Evolutionary conservation across 371 early-diverging fungal species (phyloP).

Genomic region (Circinella minor): DNA sequence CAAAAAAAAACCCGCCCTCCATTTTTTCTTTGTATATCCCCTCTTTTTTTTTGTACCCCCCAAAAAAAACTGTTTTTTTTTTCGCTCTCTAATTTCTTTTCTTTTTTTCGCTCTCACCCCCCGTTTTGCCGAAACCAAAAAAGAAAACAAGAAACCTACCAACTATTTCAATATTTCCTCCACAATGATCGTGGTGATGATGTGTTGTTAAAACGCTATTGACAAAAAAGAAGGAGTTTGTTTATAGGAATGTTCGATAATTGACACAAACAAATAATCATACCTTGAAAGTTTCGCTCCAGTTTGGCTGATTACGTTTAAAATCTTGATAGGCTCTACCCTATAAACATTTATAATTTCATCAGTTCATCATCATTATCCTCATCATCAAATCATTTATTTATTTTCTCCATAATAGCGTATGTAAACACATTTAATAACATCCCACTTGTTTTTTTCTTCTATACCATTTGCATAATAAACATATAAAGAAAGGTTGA

Average conservation of each 20-base stretch:
- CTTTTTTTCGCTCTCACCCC: background rate
- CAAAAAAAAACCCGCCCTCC: background rate
- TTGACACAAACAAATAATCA: constrained; percentile 23
- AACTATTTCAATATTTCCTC: constrained; percentile 74
- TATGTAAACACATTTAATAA: too few species aligned
- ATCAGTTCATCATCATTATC: background rate
- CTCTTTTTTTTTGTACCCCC: too few species aligned
- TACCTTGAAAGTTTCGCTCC: constrained; percentile 59
- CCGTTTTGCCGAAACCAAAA: constrained; percentile 20
- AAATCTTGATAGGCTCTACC: constrained; percentile 61
- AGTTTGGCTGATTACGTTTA: constrained; percentile 38
- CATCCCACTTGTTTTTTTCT: background rate
- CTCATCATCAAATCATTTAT: background rate
- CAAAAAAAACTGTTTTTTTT: background rate
- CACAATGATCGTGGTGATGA: constrained; percentile 83
- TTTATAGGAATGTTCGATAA: constrained; percentile 20
- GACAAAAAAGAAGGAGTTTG: constrained; percentile 13
- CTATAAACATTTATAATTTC: background rate
- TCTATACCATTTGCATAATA: background rate
- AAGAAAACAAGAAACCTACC: constrained; percentile 16
- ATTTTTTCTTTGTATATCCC: background rate
- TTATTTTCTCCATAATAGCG: too few species aligned
- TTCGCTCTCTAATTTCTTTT: background rate
- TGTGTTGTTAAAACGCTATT: constrained; percentile 73
- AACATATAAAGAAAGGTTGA: too few species aligned